Percentiles rank a stretch among this genome's conserved stretches.
phyloP scores from a whole-genome alignment of 2,329 filamentous ascomycete species.

The Orbilia oligospora region DNA sequence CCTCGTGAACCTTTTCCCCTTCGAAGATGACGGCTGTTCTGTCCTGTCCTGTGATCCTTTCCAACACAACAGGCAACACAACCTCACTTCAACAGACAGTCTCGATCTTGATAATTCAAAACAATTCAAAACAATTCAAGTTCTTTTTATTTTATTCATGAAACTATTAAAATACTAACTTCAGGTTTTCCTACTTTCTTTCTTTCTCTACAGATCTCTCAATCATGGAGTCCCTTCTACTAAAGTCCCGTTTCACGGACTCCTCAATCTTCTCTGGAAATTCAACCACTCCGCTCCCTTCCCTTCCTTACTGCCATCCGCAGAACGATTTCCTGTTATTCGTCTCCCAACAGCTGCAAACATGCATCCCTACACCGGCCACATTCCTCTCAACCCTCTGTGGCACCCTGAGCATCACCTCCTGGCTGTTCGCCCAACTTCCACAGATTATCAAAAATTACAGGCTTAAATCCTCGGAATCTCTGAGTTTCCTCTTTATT shows the following conservation, averaged over 20 bases:
- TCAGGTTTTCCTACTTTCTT: not conserved
- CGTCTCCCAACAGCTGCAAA: constrained; percentile 74
- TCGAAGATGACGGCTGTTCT: too few species aligned
- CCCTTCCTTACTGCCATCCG: constrained; percentile 74
- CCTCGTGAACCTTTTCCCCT: not conserved
- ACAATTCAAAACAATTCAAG: not conserved
- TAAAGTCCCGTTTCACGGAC: constrained; percentile 44
- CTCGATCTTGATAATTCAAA: not conserved
- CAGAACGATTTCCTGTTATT: constrained; percentile 72
- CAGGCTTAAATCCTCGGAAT: constrained; percentile 75
- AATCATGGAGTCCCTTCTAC: constrained; percentile 56
- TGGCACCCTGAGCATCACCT: constrained; percentile 75
- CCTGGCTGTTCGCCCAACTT: constrained; percentile 79
- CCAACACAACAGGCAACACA: constrained; percentile 25
- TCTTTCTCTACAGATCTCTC: not conserved
- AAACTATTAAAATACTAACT: constrained; percentile 17
- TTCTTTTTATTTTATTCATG: not conserved
- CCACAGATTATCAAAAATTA: constrained; percentile 80
- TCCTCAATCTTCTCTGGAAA: constrained; percentile 43
- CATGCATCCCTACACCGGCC: constrained; percentile 76
- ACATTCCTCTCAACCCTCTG: constrained; percentile 75
- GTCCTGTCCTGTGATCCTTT: not conserved
- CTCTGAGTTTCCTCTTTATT: constrained; percentile 76
- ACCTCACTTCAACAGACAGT: not conserved
- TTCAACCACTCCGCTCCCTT: constrained; percentile 57